Base-by-base conservation (phyloP, 225 moss, liverwort and hornwort genomes). In the Climacium dendroides region DNA sequence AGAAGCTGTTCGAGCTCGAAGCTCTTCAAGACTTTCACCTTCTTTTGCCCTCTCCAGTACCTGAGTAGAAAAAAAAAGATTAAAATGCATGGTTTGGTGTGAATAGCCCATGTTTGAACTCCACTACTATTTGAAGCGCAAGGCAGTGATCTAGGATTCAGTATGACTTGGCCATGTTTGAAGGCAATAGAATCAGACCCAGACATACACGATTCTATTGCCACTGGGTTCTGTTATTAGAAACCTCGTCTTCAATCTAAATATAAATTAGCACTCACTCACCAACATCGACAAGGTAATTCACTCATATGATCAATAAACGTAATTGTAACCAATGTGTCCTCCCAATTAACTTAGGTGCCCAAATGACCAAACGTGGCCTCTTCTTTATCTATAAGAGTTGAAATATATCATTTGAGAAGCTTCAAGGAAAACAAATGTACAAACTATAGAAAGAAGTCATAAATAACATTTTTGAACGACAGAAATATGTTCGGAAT, bases 41-140 rank as follows among this genome's bases (percentile, higher is more conserved):
- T 95, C 96, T 89, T 99, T 99, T 20, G 97, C 99, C 80, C 93
- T 92, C 91, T 99, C 97, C 86, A 99, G 71, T 55, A 99, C 97
- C 99, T 99, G 83, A 80, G 87, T 50, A 69, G 59, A 79, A 57
- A 67, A 60, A 70, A 50, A 55, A 65, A 54, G 35, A 80, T 65
- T 55, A 45, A 52, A 64, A 29, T 67, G n/a, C 76, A 74, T 39
- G 48, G 30, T 59, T 75, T 52, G 39, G 76, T 65, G 61, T 69
- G 18, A 14, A 60, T 7, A 84, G 48, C 25, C 73, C 37, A 41
- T 55, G 23, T 39, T 82, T 50, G 45, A 79, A 54, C 24, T 63
- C 65, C 76, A 60, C 47, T 32, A 45, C 22, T 43, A 45, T 34
- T 32, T 55, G 50, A 41, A 24, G 32, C 50, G 23, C 66, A 85